These are phyloP conservation scores for Pezicula carpinea DNA, from an alignment of 2,329 filamentous ascomycete genomes.

Conservation along the genomic window DNA sequence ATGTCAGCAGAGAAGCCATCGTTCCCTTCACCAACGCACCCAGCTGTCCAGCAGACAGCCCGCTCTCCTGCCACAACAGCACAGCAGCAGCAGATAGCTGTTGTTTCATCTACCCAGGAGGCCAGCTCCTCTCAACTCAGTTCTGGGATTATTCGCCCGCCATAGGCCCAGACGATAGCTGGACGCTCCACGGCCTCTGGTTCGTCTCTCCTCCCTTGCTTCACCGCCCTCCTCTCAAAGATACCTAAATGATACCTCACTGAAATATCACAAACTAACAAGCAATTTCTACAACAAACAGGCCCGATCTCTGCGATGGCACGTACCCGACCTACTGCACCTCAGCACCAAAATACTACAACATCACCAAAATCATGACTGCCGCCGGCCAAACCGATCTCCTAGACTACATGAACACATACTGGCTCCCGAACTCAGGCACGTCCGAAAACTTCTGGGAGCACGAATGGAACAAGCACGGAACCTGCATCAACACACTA, in stretches of 20 bases:
- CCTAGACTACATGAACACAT: constrained; percentile 60
- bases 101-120: constrained; percentile 69
- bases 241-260: neutral
- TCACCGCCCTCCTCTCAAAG: neutral
- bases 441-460: constrained; percentile 63
- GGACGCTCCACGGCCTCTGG: constrained; percentile 70
- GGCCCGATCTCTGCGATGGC: constrained; percentile 61
- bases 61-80: constrained; percentile 58
- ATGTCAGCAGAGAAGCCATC: neutral
- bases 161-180: constrained; percentile 60
- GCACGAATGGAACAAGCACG: constrained; percentile 74
- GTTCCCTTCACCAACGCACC: constrained; percentile 17
- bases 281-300: neutral
- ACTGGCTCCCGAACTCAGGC: constrained; percentile 65
- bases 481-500: constrained; percentile 66
- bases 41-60: constrained; percentile 22
- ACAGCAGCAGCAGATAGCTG: constrained; percentile 56
- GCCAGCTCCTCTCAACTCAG: constrained; percentile 67
- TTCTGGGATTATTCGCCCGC: constrained; percentile 69
- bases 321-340: constrained; percentile 64
- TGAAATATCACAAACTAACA: neutral
- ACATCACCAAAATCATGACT: constrained; percentile 51
- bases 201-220: neutral
- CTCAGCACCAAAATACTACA: constrained; percentile 52
- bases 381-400: constrained; percentile 26